phyloP scores from a whole-genome alignment of 306 rosid species.

The Betula pendula region DNA sequence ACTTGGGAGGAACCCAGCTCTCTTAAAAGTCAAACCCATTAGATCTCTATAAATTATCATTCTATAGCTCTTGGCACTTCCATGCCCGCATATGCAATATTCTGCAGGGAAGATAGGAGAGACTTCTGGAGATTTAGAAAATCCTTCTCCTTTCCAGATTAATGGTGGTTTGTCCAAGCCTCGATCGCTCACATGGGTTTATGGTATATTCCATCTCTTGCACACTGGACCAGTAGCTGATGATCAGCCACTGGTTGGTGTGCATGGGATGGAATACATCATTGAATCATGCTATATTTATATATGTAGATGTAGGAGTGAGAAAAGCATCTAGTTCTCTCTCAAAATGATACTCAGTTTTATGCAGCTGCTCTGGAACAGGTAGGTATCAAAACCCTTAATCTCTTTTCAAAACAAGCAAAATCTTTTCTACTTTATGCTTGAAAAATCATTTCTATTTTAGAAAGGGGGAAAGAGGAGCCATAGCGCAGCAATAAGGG shows the following conservation, averaged over 20 bases:
- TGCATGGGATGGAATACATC: slow-evolving; percentile 8
- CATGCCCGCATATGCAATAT: not conserved
- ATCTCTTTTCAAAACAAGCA: not conserved
- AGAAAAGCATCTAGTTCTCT: not conserved
- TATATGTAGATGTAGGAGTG: not conserved
- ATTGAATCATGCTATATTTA: not conserved
- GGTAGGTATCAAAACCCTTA: slow-evolving; percentile 7
- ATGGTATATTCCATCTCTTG: slow-evolving; percentile 16
- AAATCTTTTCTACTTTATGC: not conserved
- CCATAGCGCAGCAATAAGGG: too few species aligned
- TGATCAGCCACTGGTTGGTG: not conserved
- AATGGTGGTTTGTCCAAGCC: not conserved
- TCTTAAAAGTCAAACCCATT: not conserved
- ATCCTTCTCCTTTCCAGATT: not conserved
- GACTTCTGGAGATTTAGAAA: not conserved
- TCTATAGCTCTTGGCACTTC: not conserved
- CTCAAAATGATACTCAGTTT: too few species aligned
- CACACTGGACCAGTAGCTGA: slow-evolving; percentile 3
- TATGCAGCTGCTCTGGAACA: too few species aligned
- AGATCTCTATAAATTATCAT: not conserved
- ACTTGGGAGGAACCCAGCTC: not conserved
- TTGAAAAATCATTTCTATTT: not conserved
- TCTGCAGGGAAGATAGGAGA: not conserved
- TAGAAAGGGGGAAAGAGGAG: not conserved
- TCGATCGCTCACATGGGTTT: not conserved